Conservation (phyloP, 257 asterid genomes). For the Phtheirospermum japonicum region DNA sequence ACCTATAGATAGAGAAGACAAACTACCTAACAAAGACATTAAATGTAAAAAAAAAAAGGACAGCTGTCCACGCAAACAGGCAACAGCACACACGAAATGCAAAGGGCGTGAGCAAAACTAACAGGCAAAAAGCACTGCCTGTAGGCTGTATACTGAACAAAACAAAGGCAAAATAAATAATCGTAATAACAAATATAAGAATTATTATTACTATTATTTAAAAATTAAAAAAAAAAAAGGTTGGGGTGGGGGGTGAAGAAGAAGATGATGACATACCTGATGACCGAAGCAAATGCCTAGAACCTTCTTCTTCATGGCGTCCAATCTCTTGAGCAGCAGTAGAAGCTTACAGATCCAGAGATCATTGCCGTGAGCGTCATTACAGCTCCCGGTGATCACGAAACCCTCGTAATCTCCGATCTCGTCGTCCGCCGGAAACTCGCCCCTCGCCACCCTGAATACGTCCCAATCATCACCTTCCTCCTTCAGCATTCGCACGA, state of each 20-base stretch:
- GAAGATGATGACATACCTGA: slow-evolving; percentile 43
- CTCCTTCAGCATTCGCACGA: slow-evolving; percentile 75
- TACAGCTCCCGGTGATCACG: slow-evolving; percentile 88
- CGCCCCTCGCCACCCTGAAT: slow-evolving; percentile 60
- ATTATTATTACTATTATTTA: neutral
- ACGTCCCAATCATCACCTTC: slow-evolving; percentile 82
- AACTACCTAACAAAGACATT: slow-evolving; percentile 11
- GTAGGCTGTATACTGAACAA: neutral
- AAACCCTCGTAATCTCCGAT: slow-evolving; percentile 64
- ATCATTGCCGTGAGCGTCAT: slow-evolving; percentile 84
- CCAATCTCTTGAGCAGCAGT: slow-evolving; percentile 50
- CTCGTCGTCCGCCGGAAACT: slow-evolving; percentile 76
- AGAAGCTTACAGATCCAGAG: slow-evolving; percentile 65
- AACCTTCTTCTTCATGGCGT: slow-evolving; percentile 63
- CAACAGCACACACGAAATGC: slow-evolving; percentile 14
- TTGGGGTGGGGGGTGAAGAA: too few relatives aligned
- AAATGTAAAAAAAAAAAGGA: slow-evolving; percentile 27
- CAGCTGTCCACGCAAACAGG: slow-evolving; percentile 26
- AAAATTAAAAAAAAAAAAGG: neutral
- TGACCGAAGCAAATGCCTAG: slow-evolving; percentile 92
- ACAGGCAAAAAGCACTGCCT: slow-evolving; percentile 5
- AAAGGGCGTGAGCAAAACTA: slow-evolving; percentile 11
- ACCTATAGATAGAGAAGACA: too few relatives aligned
- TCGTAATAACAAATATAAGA: neutral
- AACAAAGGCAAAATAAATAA: neutral